A percentile compares a stretch with the other conserved stretches of the same genome.
Conservation (phyloP, 805 yeast species). For the Hyphopichia homilentoma region DNA sequence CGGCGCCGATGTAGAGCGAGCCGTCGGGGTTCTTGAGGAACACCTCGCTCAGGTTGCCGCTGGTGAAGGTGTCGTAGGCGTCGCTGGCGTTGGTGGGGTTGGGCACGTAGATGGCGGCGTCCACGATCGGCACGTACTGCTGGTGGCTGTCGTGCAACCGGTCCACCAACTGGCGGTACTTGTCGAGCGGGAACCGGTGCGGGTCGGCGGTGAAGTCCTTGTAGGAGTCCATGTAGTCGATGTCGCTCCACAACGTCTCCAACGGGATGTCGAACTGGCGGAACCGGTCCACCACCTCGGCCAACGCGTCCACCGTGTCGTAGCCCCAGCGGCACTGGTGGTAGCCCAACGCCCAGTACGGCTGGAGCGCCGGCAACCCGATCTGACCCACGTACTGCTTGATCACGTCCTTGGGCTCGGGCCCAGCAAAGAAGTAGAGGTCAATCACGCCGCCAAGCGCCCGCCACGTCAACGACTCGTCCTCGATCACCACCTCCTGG, state of each 20-base stretch:
- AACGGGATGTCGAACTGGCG: slow-evolving; percentile 15
- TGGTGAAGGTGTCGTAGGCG: slow-evolving; percentile 12
- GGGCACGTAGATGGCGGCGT: slow-evolving; percentile 23
- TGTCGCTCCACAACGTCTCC: slow-evolving; percentile 23
- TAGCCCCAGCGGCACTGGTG: slow-evolving; percentile 27
- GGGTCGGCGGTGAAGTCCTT: slow-evolving; percentile 23
- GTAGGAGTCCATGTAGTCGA: slow-evolving; percentile 22
- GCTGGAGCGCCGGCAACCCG: slow-evolving; percentile 21
- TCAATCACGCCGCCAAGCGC: slow-evolving; percentile 25
- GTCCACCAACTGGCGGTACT: slow-evolving; percentile 13
- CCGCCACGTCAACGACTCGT: slow-evolving; percentile 24
- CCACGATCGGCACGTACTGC: slow-evolving; percentile 23
- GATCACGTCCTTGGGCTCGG: slow-evolving; percentile 19
- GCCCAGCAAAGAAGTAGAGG: slow-evolving; percentile 20
- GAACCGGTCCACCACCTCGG: slow-evolving; percentile 15
- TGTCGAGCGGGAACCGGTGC: slow-evolving; percentile 14
- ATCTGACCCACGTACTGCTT: slow-evolving; percentile 17
- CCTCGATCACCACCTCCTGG: slow-evolving; percentile 24
- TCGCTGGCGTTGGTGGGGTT: slow-evolving; percentile 17
- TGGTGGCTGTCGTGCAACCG: slow-evolving; percentile 15
- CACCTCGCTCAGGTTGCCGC: slow-evolving; percentile 14
- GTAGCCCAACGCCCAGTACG: slow-evolving; percentile 24
- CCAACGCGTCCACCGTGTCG: slow-evolving; percentile 11
- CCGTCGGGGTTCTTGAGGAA: slow-evolving; percentile 23
- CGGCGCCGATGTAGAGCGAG: slow-evolving; percentile 24